phyloP scores from a whole-genome alignment of 2,329 filamentous ascomycete genomes.

The Curvularia lunata region DNA sequence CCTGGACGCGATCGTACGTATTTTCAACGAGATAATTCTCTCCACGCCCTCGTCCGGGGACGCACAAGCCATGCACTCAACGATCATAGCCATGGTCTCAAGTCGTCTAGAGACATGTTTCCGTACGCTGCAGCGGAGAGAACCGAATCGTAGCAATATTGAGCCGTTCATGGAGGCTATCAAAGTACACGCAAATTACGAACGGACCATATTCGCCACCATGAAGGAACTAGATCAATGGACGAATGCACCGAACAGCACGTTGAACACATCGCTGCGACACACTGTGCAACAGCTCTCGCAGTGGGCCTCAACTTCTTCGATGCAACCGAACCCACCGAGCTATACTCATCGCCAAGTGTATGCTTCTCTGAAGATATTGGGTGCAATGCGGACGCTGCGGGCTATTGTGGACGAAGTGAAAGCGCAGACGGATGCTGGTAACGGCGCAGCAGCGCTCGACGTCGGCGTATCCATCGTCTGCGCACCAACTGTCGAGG shows the following conservation, averaged over 20 bases:
- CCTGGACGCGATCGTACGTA: conserved; percentile 71
- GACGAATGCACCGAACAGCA: conserved; percentile 63
- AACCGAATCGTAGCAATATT: conserved; percentile 71
- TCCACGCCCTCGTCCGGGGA: conserved; percentile 74
- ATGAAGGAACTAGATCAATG: conserved; percentile 73
- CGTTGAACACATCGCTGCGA: conserved; percentile 64
- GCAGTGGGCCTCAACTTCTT: conserved; percentile 67
- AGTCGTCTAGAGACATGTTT: conserved; percentile 72
- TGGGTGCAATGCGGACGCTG: conserved; percentile 68
- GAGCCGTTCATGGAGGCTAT: conserved; percentile 72
- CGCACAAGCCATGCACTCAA: conserved; percentile 71
- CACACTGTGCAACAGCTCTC: conserved; percentile 68
- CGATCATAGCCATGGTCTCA: conserved; percentile 74
- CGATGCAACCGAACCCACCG: conserved; percentile 60
- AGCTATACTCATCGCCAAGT: conserved; percentile 76
- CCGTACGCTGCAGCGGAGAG: conserved; percentile 68
- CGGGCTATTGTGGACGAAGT: conserved; percentile 71
- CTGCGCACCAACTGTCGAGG: conserved; percentile 64
- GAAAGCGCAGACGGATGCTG: conserved; percentile 64
- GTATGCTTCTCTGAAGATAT: conserved; percentile 64
- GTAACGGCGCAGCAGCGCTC: conserved; percentile 66
- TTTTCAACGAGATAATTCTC: conserved; percentile 74
- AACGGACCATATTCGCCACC: conserved; percentile 67
- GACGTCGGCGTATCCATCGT: conserved; percentile 74
- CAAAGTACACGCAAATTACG: conserved; percentile 62